Base-by-base conservation (phyloP, 2,329 filamentous ascomycete species). In the Colletotrichum viniferum region DNA sequence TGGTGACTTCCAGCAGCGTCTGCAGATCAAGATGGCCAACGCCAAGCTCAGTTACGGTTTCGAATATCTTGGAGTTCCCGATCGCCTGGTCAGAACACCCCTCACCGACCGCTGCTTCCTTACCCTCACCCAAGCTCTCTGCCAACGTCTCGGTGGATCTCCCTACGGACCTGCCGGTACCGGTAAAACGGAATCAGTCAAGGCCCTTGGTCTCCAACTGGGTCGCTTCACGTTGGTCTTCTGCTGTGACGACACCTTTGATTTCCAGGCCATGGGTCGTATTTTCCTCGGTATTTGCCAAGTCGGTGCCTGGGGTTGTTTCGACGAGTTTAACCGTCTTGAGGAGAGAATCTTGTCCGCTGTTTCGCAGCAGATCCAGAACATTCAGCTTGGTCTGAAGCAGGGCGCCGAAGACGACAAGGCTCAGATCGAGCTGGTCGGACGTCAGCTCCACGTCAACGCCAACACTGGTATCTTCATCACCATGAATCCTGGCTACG, bases 221-320 rank as follows among this genome's bases (percentile, higher is more conserved):
- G 97, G 97, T 83, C 93, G 97, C 76, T 99, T 99, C 84, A 99
- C 97, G 3, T 91, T 99, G 30, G 97, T 99, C 32, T 99, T 99
- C 88, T 99, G 97, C 85, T 99, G 97, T 87, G 97, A 99, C 82
- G 97, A 99, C 85, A 99, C 97, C 0, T 99, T 99, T 81, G 97
- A 99, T 84, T 99, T 98, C 89, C 97, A 99, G 82, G 97, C 97
- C 66, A 99, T 99, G 97, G 97, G 97, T 16, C 95, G 97, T 79
- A 99, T 99, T 80, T 99, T 99, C 90, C 90, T 99, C 43, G 97
- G 97, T 90, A 98, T 99, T 77, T 99, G 97, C 84, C 97, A 99
- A 84, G 97, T 99, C 63, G 97, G 97, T 83, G 97, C 97, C 6
- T 99, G 97, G 97, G 97, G 97, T 81, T 99, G 97, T 88, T 99